Base-by-base conservation (phyloP, 257 asterid species). In the Solanum dulcamara region DNA sequence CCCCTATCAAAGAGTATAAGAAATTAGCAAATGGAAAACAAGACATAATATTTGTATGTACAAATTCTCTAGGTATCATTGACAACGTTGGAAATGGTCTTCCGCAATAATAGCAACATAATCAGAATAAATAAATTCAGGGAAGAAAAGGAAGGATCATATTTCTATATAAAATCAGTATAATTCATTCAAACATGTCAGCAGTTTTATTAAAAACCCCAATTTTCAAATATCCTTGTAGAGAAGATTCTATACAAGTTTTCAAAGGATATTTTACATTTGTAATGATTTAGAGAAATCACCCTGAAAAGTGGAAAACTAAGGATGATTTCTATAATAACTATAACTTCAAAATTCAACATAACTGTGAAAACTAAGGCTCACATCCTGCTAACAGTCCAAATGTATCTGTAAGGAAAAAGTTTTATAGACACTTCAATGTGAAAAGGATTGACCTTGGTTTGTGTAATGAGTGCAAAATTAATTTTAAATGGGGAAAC, bases 1-100 rank as follows among this genome's bases (percentile, higher is more conserved):
- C 99, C 86, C 99, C 98, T 96, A 95, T 90, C 89, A 88, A 15
- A 67, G 74, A 85, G 57, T 38, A 83, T 75, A 20, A 48, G 70
- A 57, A 70, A 70, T 18, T 20, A 35, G 11, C 17, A 4, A 18
- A 17, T 42, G 79, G 11, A 97, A 67, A 18, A 33, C 4, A 35
- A 68, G 79, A 68, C 6, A 17, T 7, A 35, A 17, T 1, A 37
- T 18, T 9, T 17, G 12, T 32, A 66, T 6, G n/a, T 67, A 66
- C 40, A 66, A 66, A 32, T 30, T 32, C 11, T 15, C n/a, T 15
- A 5, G 37, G 74, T 10, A 66, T 66, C 74, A 14, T 1, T 55
- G 24, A 32, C 13, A 66, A 3, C 6, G 0, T 0, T 30, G n/a
- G 74, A 66, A 66, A 30, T 32, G 20, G 11, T 30, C 42, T 15